A percentile compares a stretch with the other conserved stretches of the same genome.
Evolutionary conservation across 768 basidiomycete species (phyloP).

Genomic region (Lactarius trivialis): DNA sequence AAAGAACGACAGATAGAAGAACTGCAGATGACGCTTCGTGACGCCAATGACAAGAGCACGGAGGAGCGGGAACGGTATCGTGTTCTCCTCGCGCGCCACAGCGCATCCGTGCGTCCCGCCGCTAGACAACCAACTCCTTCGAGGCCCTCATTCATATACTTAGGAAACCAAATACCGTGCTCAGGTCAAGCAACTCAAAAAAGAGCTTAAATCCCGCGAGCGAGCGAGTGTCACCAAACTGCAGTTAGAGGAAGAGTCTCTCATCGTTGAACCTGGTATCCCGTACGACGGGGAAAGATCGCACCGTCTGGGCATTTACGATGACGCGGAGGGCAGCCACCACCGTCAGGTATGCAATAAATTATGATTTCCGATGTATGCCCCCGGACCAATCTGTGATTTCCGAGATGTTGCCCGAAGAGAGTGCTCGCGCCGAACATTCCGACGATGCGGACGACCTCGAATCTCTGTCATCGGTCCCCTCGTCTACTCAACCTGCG

Average conservation of each 20-base stretch:
- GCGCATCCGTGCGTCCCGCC: constrained; percentile 8
- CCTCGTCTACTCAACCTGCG: not conserved
- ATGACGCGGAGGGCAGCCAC: not conserved
- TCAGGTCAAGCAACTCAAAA: constrained; percentile 15
- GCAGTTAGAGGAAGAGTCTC: constrained; percentile 10
- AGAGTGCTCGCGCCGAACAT: not conserved
- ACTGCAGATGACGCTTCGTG: not conserved
- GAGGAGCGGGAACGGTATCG: not conserved
- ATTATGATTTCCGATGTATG: not conserved
- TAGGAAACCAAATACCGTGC: constrained; percentile 12
- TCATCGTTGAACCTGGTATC: constrained; percentile 4
- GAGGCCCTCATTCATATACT: not conserved
- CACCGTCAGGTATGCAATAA: not conserved
- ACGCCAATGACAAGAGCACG: not conserved
- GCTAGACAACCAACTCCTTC: not conserved
- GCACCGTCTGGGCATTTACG: constrained; percentile 10
- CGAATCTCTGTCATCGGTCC: not conserved
- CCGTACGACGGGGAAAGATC: not conserved
- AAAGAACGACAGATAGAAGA: not conserved
- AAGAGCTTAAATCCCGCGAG: not conserved
- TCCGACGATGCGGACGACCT: not conserved
- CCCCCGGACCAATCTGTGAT: not conserved
- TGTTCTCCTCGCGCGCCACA: constrained; percentile 5
- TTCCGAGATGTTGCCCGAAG: not conserved
- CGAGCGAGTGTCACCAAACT: not conserved